Evolutionary conservation across 495 filamentous ascomycete genomes (phyloP).

Genomic region (Lophiotrema nucula): DNA sequence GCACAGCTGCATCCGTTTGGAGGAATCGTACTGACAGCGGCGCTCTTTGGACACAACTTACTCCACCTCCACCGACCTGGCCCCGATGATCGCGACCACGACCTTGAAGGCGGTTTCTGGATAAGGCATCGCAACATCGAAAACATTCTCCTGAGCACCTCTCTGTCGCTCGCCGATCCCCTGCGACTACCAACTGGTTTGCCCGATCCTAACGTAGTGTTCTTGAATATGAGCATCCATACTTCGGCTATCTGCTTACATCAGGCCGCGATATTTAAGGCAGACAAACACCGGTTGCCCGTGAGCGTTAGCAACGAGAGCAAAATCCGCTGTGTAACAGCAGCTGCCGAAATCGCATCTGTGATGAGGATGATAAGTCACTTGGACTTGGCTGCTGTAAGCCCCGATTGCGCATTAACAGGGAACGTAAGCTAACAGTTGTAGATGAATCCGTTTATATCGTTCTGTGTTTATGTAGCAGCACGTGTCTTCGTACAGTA

Average conservation of each 20-base stretch:
- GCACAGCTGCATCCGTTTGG: slow-evolving; percentile 73
- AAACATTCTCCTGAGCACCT: slow-evolving; percentile 82
- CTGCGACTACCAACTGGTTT: slow-evolving; percentile 79
- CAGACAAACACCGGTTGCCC: slow-evolving; percentile 82
- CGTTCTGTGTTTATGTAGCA: slow-evolving; percentile 93
- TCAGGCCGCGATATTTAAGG: slow-evolving; percentile 96
- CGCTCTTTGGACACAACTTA: slow-evolving; percentile 90
- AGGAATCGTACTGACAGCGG: slow-evolving; percentile 79
- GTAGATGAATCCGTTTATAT: slow-evolving; percentile 94
- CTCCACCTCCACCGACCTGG: slow-evolving; percentile 90
- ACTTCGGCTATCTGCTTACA: slow-evolving; percentile 96
- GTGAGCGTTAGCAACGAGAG: slow-evolving; percentile 78
- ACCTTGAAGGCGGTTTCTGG: slow-evolving; percentile 95
- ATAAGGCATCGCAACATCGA: slow-evolving; percentile 87
- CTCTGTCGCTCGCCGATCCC: slow-evolving; percentile 77
- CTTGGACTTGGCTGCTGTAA: slow-evolving; percentile 77
- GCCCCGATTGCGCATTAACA: slow-evolving; percentile 39
- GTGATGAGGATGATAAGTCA: slow-evolving; percentile 96
- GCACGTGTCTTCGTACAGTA: slow-evolving; percentile 96
- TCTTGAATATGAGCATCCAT: slow-evolving; percentile 95
- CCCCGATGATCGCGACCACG: slow-evolving; percentile 75
- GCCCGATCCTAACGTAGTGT: slow-evolving; percentile 81
- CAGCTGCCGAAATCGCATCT: slow-evolving; percentile 90
- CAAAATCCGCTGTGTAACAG: slow-evolving; percentile 87
- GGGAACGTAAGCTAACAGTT: not conserved